These are phyloP conservation scores for Paxillus ammoniavirescens DNA, from an alignment of 768 basidiomycete species.

Conservation along the genomic window DNA sequence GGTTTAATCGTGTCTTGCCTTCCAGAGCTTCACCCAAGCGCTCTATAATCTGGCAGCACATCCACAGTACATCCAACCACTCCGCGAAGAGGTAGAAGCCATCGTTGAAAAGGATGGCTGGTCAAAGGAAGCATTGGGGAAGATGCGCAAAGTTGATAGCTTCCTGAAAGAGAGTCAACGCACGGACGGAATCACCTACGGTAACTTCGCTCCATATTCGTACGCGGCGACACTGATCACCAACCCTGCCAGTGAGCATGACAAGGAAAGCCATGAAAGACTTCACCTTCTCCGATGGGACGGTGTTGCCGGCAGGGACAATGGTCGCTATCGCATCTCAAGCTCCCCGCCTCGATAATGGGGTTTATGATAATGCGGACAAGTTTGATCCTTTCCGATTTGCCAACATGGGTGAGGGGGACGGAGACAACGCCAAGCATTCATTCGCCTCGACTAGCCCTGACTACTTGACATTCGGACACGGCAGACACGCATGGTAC, in stretches of 20 bases:
- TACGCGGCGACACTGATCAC: no score
- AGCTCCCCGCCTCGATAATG: slow-evolving; percentile 21
- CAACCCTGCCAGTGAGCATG: no score
- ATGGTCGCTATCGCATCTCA: slow-evolving; percentile 22
- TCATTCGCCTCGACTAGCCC: slow-evolving; percentile 33
- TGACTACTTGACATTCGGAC: slow-evolving; percentile 39
- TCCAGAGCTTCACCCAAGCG: no score
- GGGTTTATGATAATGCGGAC: slow-evolving; percentile 35
- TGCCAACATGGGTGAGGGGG: slow-evolving; percentile 32
- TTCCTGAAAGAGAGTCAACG: slow-evolving; percentile 19
- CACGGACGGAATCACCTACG: slow-evolving; percentile 23
- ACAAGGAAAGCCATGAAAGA: no score
- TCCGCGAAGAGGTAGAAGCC: no score
- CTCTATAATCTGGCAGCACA: no score
- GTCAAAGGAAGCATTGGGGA: no score
- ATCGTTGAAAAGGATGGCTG: no score
- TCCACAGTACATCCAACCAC: no score
- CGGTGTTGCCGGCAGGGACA: slow-evolving; percentile 33
- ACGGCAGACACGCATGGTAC: no score
- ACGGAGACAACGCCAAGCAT: slow-evolving; percentile 30
- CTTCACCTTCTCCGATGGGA: slow-evolving; percentile 35
- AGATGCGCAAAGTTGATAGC: no score
- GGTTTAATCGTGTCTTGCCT: no score
- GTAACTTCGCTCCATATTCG: slow-evolving; percentile 12
- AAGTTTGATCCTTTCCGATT: slow-evolving; percentile 29